Evolutionary conservation across 805 yeast species (phyloP).

Genomic region (Tetrapisispora iriomotensis): DNA sequence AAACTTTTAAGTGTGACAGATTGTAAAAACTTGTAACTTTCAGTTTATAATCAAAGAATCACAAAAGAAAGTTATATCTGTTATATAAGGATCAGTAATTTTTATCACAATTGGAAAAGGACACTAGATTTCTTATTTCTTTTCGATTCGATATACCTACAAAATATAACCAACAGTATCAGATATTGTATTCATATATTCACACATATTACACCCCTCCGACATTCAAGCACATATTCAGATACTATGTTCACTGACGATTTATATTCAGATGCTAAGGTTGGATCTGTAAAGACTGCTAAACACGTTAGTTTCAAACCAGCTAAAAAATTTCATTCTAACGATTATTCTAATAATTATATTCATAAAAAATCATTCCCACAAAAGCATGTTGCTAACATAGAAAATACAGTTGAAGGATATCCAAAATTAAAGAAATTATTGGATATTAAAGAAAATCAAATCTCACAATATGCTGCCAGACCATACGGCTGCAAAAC

Average conservation of each 20-base stretch:
- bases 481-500: constrained; percentile 60
- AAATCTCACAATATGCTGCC: constrained; percentile 42
- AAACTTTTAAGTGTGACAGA: too few relatives aligned
- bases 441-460: constrained; percentile 53
- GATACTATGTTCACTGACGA: constrained; percentile 5
- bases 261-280: constrained; percentile 2
- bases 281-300: constrained; percentile 4
- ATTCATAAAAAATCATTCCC: constrained; percentile 58
- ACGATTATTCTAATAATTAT: constrained; percentile 65
- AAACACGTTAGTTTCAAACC: constrained; percentile 20
- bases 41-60: too few relatives aligned
- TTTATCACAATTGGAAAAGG: too few relatives aligned
- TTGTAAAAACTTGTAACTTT: too few relatives aligned
- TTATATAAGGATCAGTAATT: too few relatives aligned
- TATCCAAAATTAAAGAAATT: constrained; percentile 74
- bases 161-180: too few relatives aligned
- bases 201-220: too few relatives aligned
- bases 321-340: constrained; percentile 35
- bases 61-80: too few relatives aligned
- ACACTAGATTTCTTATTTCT: too few relatives aligned
- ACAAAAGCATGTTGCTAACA: constrained; percentile 54
- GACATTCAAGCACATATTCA: neutral
- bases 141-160: too few relatives aligned
- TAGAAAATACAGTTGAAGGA: constrained; percentile 60
- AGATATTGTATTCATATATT: too few relatives aligned